Conservation (phyloP, 768 basidiomycete species). For the Rhizopogon sp. region DNA sequence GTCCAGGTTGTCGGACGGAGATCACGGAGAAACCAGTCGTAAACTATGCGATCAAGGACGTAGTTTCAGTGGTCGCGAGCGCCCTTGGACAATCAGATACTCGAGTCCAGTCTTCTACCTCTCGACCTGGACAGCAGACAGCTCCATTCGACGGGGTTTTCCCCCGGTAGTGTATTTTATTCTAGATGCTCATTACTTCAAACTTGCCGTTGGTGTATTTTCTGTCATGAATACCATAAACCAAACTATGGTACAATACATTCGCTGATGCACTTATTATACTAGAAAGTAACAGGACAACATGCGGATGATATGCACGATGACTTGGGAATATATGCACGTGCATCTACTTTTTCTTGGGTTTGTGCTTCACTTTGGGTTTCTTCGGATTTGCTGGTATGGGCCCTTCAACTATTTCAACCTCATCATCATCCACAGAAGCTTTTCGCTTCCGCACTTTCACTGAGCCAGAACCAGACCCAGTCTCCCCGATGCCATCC, state of each 20-base stretch:
- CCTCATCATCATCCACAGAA: conserved; percentile 41
- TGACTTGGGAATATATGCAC: neutral
- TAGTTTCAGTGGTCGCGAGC: conserved; percentile 46
- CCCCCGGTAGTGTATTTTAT: conserved; percentile 5
- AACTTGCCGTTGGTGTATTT: neutral
- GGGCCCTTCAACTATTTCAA: conserved; percentile 48
- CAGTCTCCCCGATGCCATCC: conserved; percentile 25
- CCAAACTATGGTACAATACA: neutral
- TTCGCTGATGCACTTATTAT: conserved; percentile 1
- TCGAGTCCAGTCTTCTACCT: neutral
- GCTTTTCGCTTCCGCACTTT: conserved; percentile 46
- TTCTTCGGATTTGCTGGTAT: conserved; percentile 30
- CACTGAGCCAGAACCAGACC: neutral
- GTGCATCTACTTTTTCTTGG: conserved; percentile 35
- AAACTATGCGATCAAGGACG: conserved; percentile 53
- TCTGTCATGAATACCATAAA: conserved; percentile 1
- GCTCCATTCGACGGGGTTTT: conserved; percentile 49
- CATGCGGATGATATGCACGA: neutral
- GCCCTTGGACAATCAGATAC: conserved; percentile 47
- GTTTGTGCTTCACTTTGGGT: conserved; percentile 30
- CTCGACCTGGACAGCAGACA: neutral
- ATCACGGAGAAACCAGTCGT: conserved; percentile 51
- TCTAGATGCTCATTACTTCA: neutral
- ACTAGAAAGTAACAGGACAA: neutral
- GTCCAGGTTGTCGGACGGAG: conserved; percentile 58